phyloP scores from a whole-genome alignment of 2,329 filamentous ascomycete species.

The Purpureocillium lavendulum region DNA sequence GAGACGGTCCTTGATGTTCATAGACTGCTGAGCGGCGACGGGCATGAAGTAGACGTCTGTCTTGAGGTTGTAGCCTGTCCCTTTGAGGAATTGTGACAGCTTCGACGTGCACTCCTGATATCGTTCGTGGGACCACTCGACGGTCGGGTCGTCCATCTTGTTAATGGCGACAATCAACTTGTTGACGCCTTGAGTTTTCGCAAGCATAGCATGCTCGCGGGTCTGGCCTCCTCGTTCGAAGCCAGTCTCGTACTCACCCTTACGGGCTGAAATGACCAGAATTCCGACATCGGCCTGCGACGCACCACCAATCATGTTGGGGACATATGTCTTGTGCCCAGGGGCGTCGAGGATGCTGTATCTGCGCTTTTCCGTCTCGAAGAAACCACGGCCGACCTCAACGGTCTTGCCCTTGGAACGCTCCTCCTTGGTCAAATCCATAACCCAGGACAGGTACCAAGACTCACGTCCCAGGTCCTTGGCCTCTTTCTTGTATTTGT shows the following conservation, averaged over 20 bases:
- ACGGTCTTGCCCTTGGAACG: slow-evolving; percentile 95
- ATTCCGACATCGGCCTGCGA: slow-evolving; percentile 92
- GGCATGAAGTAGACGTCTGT: slow-evolving; percentile 93
- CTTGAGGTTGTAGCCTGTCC: slow-evolving; percentile 89
- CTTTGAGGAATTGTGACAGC: slow-evolving; percentile 80
- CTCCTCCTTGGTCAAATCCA: slow-evolving; percentile 96
- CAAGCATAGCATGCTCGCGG: slow-evolving; percentile 93
- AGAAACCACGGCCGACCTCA: slow-evolving; percentile 90
- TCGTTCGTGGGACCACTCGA: slow-evolving; percentile 88
- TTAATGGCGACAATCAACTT: slow-evolving; percentile 93
- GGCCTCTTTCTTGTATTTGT: slow-evolving; percentile 95
- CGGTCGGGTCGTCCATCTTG: slow-evolving; percentile 98
- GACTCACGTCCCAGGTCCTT: slow-evolving; percentile 95
- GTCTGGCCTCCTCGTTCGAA: slow-evolving; percentile 97
- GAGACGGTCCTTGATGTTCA: slow-evolving; percentile 84
- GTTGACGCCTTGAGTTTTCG: slow-evolving; percentile 97
- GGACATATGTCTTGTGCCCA: slow-evolving; percentile 96
- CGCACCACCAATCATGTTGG: slow-evolving; percentile 95
- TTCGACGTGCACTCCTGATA: slow-evolving; percentile 92
- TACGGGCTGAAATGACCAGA: slow-evolving; percentile 90
- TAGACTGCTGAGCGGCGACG: slow-evolving; percentile 77
- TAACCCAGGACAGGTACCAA: slow-evolving; percentile 97
- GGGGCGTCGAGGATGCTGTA: slow-evolving; percentile 97
- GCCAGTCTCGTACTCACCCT: slow-evolving; percentile 97
- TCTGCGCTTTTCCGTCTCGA: slow-evolving; percentile 91